Conservation (phyloP, 1,284 basidiomycete genomes). For the Cystobasidium sp. region DNA sequence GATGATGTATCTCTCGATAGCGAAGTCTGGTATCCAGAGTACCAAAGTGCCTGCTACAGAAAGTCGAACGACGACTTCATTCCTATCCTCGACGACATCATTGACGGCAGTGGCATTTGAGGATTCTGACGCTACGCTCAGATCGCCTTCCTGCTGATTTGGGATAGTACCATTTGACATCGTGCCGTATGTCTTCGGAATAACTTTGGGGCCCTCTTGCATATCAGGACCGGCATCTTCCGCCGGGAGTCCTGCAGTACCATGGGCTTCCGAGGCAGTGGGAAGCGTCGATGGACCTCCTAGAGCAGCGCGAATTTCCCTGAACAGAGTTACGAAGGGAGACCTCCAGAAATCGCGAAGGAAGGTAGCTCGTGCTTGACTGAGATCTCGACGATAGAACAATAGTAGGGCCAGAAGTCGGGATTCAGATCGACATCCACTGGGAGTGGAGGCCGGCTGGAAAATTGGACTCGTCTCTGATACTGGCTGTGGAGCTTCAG, state of each 20-base stretch:
- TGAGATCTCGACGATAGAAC: conserved; percentile 35
- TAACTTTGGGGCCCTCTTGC: not conserved
- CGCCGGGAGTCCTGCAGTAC: not conserved
- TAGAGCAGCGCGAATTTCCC: conserved; percentile 17
- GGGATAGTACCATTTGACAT: not conserved
- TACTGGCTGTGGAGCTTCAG: not conserved
- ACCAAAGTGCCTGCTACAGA: conserved; percentile 15
- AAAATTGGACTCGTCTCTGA: not conserved
- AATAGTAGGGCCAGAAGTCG: conserved; percentile 29
- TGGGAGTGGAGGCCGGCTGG: not conserved
- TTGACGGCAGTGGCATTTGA: not conserved
- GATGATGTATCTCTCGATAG: not conserved
- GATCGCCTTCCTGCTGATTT: not conserved
- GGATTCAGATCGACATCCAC: not conserved
- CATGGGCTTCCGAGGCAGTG: not conserved
- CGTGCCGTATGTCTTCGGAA: conserved; percentile 11
- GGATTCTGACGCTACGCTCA: conserved; percentile 6
- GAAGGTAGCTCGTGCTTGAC: not conserved
- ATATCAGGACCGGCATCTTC: not conserved
- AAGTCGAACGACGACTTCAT: not conserved
- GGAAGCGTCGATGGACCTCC: conserved; percentile 9
- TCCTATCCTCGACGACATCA: not conserved
- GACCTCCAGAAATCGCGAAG: conserved; percentile 22
- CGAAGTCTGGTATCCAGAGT: not conserved
- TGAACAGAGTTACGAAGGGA: conserved; percentile 21